Conservation (phyloP, 2,329 filamentous ascomycete species). For the Aschersonia sp. region DNA sequence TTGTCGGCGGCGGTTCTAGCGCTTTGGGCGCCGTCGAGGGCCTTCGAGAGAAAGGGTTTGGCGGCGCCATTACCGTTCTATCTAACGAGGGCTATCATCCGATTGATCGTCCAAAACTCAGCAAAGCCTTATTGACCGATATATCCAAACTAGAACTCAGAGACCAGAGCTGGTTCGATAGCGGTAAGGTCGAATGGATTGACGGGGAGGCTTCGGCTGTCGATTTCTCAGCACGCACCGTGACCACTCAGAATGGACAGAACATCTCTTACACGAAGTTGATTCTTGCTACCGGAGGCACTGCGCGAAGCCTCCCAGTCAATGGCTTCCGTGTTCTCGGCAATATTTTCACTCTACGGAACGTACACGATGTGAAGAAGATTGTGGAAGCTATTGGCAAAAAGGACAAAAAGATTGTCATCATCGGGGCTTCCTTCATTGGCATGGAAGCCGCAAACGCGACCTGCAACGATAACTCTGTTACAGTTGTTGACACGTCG, state of each 20-base stretch:
- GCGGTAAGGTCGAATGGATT: slow-evolving; percentile 40
- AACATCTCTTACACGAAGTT: slow-evolving; percentile 74
- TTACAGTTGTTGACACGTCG: slow-evolving; percentile 83
- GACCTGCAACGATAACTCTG: slow-evolving; percentile 61
- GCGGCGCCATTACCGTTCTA: slow-evolving; percentile 68
- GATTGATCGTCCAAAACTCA: slow-evolving; percentile 89
- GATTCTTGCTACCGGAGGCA: slow-evolving; percentile 77
- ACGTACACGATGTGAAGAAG: slow-evolving; percentile 58
- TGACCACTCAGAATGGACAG: slow-evolving; percentile 60
- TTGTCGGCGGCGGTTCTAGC: slow-evolving; percentile 79
- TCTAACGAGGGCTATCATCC: slow-evolving; percentile 73
- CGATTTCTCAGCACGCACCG: slow-evolving; percentile 59
- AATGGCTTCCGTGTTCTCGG: slow-evolving; percentile 72
- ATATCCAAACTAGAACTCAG: slow-evolving; percentile 64
- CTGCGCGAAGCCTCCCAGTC: slow-evolving; percentile 59
- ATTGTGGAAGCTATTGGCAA: slow-evolving; percentile 71
- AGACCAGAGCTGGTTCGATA: slow-evolving; percentile 62
- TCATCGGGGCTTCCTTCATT: slow-evolving; percentile 90
- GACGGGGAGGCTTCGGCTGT: slow-evolving; percentile 54
- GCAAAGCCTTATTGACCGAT: slow-evolving; percentile 81
- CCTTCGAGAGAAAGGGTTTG: slow-evolving; percentile 68
- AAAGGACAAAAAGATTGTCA: slow-evolving; percentile 78
- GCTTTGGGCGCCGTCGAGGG: slow-evolving; percentile 70
- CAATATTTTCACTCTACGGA: slow-evolving; percentile 79
- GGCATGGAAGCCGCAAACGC: slow-evolving; percentile 95